These are phyloP conservation scores for Paulownia fortunei DNA, from an alignment of 257 asterid species.

Conservation along the genomic window DNA sequence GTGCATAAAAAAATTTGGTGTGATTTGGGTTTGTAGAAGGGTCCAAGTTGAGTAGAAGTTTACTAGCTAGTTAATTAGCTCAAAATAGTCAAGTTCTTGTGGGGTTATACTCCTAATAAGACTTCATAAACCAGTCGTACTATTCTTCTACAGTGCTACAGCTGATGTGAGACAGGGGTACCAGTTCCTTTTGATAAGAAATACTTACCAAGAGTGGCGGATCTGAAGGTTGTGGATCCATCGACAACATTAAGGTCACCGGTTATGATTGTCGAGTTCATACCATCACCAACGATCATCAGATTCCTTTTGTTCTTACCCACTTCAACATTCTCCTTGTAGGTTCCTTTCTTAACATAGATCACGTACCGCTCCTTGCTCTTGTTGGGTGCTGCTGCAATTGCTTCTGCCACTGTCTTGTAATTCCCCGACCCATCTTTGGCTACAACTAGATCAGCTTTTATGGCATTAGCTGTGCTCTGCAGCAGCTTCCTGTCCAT, in stretches of 20 bases:
- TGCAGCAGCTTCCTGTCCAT: conserved; percentile 46
- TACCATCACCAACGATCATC: conserved; percentile 71
- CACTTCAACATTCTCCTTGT: conserved; percentile 58
- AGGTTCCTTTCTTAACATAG: conserved; percentile 54
- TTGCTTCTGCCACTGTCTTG: conserved; percentile 47
- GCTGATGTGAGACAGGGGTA: no score
- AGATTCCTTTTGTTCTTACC: conserved; percentile 43
- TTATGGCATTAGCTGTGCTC: conserved; percentile 25
- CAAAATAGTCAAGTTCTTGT: neutral
- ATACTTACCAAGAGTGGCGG: conserved; percentile 62
- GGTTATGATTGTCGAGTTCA: conserved; percentile 48
- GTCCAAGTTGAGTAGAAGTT: no score
- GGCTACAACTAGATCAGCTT: conserved; percentile 51
- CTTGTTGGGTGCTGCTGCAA: conserved; percentile 52
- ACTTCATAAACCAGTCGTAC: neutral
- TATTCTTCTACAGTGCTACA: no score
- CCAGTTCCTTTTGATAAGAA: neutral
- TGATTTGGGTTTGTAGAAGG: no score
- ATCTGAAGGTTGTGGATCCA: conserved; percentile 58
- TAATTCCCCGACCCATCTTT: conserved; percentile 56
- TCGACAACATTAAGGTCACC: conserved; percentile 53
- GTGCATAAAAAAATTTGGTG: neutral
- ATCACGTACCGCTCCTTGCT: conserved; percentile 46
- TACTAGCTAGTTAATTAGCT: neutral
- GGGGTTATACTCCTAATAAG: neutral